phyloP scores from a whole-genome alignment of 2,329 filamentous ascomycete genomes.

The Mycosphaerella arachidis region DNA sequence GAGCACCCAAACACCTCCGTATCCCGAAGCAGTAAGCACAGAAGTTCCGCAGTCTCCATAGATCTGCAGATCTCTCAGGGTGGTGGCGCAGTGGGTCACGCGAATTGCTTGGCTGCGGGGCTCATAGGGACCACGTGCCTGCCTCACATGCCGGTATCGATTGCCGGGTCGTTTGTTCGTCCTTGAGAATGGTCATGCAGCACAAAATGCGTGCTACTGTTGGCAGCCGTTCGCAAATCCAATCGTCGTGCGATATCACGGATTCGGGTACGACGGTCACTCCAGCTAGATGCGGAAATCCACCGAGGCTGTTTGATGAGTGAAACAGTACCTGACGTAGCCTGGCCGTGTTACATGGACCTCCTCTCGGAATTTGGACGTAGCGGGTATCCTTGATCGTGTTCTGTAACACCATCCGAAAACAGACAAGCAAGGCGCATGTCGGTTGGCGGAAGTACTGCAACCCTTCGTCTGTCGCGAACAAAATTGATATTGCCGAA shows the following conservation, averaged over 20 bases:
- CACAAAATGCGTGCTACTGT: not conserved
- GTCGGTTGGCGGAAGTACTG: not conserved
- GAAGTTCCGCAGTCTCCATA: not conserved
- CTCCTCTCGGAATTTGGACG: not conserved
- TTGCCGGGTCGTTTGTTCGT: not conserved
- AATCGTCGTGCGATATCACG: not conserved
- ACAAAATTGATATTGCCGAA: no score
- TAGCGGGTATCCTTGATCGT: not conserved
- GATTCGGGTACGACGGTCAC: not conserved
- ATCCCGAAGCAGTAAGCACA: no score
- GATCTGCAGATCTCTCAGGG: not conserved
- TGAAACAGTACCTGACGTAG: not conserved
- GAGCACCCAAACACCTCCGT: no score
- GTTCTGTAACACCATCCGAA: not conserved
- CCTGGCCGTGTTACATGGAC: not conserved
- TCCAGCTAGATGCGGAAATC: not conserved
- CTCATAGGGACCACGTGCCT: not conserved
- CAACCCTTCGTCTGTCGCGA: not conserved
- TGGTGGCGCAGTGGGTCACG: not conserved
- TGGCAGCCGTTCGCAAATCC: not conserved
- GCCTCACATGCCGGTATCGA: not conserved
- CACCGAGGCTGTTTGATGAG: not conserved
- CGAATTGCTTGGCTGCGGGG: not conserved
- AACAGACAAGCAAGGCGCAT: not conserved
- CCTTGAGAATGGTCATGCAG: not conserved